Percentiles rank a stretch among this genome's conserved stretches.
Evolutionary conservation across 306 rosid genomes (phyloP).

Genomic region (Castanea sativa): DNA sequence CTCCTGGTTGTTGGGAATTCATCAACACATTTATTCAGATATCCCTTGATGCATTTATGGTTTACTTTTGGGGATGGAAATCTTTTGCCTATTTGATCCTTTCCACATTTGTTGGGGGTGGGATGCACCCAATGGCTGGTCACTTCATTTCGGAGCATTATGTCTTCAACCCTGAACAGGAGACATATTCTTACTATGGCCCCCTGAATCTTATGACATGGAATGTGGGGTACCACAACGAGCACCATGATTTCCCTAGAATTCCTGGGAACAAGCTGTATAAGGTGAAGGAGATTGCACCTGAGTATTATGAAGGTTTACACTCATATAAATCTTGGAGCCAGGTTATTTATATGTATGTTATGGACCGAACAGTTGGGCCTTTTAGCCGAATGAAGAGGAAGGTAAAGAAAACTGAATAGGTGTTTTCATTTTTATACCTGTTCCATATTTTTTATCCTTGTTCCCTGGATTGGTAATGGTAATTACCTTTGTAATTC

Average conservation of each 20-base stretch:
- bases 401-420: conserved; percentile 53
- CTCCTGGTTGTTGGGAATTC: conserved; percentile 89
- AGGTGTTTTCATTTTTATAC: conserved; percentile 25
- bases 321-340: conserved; percentile 72
- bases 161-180: conserved; percentile 79
- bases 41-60: conserved; percentile 61
- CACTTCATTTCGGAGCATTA: conserved; percentile 96
- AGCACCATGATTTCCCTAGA: conserved; percentile 92
- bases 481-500: not conserved
- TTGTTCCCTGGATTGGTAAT: not conserved
- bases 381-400: conserved; percentile 95
- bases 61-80: conserved; percentile 72
- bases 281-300: conserved; percentile 84
- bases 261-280: conserved; percentile 87
- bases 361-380: conserved; percentile 79
- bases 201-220: conserved; percentile 83
- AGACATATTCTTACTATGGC: conserved; percentile 92
- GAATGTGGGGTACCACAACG: conserved; percentile 90
- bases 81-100: conserved; percentile 72
- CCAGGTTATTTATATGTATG: conserved; percentile 77
- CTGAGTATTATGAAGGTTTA: conserved; percentile 64
- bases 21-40: conserved; percentile 65
- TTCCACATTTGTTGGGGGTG: conserved; percentile 88
- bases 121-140: conserved; percentile 99
- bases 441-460: not conserved